Conservation (phyloP, 2,329 filamentous ascomycete species). For the Fusarium marasasianum region DNA sequence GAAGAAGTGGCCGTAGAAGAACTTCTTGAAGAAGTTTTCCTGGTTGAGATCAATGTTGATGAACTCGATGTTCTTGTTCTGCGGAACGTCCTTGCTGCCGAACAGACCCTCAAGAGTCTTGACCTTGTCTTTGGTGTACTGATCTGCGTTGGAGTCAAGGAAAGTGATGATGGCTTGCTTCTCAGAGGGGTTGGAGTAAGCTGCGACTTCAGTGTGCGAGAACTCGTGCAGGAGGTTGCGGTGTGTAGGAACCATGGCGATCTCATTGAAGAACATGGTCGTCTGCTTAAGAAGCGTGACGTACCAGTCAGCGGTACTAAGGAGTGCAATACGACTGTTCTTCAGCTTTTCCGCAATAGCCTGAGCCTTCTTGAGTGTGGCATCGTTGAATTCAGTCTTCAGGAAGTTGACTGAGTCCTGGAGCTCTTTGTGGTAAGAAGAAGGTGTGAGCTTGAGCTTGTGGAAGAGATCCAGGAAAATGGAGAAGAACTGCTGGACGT, state of each 20-base stretch:
- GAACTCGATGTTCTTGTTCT: background rate
- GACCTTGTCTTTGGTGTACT: background rate
- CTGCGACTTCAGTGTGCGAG: background rate
- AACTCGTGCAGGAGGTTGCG: background rate
- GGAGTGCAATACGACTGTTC: background rate
- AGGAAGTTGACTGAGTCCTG: background rate
- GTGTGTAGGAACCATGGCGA: background rate
- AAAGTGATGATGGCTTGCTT: background rate
- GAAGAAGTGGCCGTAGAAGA: background rate
- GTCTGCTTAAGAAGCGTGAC: background rate
- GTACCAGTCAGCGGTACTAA: background rate
- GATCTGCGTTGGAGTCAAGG: background rate
- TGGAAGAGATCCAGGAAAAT: background rate
- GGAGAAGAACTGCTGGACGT: background rate
- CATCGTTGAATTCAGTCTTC: background rate
- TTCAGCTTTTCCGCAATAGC: background rate
- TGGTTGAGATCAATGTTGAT: background rate
- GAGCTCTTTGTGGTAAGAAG: background rate
- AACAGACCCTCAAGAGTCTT: background rate
- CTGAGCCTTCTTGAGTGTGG: background rate
- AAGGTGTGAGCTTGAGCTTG: background rate
- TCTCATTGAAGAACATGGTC: background rate
- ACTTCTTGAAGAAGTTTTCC: background rate
- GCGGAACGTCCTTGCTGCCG: background rate
- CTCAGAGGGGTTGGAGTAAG: background rate